These are phyloP conservation scores for Cyberlindnera petersonii DNA, from an alignment of 805 yeast genomes.

Conservation along the genomic window DNA sequence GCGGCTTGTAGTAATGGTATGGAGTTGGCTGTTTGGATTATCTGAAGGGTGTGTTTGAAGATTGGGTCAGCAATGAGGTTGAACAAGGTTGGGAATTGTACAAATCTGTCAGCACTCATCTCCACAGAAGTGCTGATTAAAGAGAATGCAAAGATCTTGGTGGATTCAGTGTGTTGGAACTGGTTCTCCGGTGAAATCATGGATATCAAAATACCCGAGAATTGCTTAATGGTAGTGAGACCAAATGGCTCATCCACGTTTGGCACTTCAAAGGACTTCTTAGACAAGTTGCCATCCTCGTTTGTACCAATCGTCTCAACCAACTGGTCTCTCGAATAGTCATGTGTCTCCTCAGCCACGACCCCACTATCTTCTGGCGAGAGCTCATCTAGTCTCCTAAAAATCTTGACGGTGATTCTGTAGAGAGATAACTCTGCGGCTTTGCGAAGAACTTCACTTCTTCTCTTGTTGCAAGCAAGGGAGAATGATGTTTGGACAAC, in stretches of 20 bases:
- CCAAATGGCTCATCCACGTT: slow-evolving; percentile 51
- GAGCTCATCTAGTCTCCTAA: slow-evolving; percentile 53
- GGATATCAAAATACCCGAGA: slow-evolving; percentile 68
- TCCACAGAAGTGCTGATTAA: slow-evolving; percentile 78
- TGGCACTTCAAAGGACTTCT: slow-evolving; percentile 24
- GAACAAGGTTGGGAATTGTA: slow-evolving; percentile 60
- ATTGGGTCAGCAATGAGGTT: slow-evolving; percentile 71
- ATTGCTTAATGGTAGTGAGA: slow-evolving; percentile 70
- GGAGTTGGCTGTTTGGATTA: slow-evolving; percentile 71
- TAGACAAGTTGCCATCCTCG: slow-evolving; percentile 40
- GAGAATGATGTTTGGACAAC: slow-evolving; percentile 88
- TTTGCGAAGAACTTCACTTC: slow-evolving; percentile 83
- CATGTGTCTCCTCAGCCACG: slow-evolving; percentile 43
- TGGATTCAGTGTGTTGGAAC: slow-evolving; percentile 79
- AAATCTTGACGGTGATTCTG: slow-evolving; percentile 64
- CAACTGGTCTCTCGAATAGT: slow-evolving; percentile 44
- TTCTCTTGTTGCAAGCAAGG: slow-evolving; percentile 85
- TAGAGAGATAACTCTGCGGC: slow-evolving; percentile 84
- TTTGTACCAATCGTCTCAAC: slow-evolving; percentile 47
- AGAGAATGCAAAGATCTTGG: slow-evolving; percentile 77
- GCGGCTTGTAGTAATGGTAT: slow-evolving; percentile 70
- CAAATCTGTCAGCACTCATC: slow-evolving; percentile 62
- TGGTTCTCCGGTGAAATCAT: slow-evolving; percentile 80
- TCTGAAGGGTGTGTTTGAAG: slow-evolving; percentile 79
- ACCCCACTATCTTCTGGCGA: slow-evolving; percentile 42